Evolutionary conservation across 1,284 basidiomycete genomes (phyloP).

Genomic region (Puccinia coronata): DNA sequence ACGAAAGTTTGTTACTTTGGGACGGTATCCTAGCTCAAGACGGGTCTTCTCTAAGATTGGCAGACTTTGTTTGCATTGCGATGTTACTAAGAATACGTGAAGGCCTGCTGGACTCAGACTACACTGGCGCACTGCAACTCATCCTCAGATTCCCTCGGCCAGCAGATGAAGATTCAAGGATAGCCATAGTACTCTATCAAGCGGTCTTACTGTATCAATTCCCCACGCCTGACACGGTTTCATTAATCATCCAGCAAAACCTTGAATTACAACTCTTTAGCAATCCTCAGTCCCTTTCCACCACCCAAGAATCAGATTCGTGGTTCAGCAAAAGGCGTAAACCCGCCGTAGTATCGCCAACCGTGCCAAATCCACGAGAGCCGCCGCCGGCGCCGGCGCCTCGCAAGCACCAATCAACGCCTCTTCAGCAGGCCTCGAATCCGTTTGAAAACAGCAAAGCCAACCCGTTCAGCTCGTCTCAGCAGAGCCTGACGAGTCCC

Average conservation of each 20-base stretch:
- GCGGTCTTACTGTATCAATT: slow-evolving; percentile 51
- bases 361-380: neutral
- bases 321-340: slow-evolving; percentile 7
- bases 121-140: slow-evolving; percentile 53
- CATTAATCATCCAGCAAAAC: slow-evolving; percentile 15
- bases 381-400: too few relatives aligned
- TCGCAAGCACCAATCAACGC: slow-evolving; percentile 3
- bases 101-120: slow-evolving; percentile 54
- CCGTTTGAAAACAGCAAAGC: neutral
- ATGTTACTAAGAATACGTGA: slow-evolving; percentile 56
- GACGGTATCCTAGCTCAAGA: slow-evolving; percentile 55
- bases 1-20: slow-evolving; percentile 55
- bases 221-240: slow-evolving; percentile 51
- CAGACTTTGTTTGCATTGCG: slow-evolving; percentile 56
- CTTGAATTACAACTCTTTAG: slow-evolving; percentile 8
- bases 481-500: neutral
- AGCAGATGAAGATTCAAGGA: slow-evolving; percentile 29
- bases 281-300: neutral
- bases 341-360: neutral
- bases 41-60: slow-evolving; percentile 52
- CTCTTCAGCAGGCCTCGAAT: neutral
- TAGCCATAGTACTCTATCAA: slow-evolving; percentile 52
- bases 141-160: slow-evolving; percentile 53
- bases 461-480: neutral
- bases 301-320: neutral